Percentiles rank a stretch among this genome's conserved stretches.
Evolutionary conservation across 306 rosid genomes (phyloP).

Genomic region (Rosa rugosa): DNA sequence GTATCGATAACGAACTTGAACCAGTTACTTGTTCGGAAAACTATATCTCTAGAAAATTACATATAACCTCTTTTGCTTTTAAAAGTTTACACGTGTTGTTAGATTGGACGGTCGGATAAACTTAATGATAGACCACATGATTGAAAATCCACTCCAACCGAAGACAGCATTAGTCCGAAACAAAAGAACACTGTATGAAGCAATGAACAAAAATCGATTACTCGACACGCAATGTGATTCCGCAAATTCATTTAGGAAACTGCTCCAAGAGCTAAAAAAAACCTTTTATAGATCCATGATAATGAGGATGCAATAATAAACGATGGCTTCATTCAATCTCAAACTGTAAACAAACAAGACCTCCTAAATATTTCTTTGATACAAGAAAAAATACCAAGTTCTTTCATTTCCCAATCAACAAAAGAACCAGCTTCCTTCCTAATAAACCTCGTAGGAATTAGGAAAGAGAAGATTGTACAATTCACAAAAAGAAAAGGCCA

Average conservation of each 20-base stretch:
- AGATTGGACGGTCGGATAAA: no score
- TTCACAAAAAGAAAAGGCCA: constrained; percentile 28
- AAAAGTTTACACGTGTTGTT: no score
- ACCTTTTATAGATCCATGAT: no score
- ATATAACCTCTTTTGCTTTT: no score
- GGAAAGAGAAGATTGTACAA: constrained; percentile 5
- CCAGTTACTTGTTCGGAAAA: no score
- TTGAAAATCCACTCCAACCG: no score
- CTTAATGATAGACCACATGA: no score
- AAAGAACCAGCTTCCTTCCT: neutral
- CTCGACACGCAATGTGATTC: neutral
- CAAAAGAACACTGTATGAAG: no score
- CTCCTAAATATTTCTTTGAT: no score
- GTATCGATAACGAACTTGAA: neutral
- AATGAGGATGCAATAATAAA: neutral
- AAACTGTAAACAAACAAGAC: neutral
- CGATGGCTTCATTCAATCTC: neutral
- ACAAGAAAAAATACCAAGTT: neutral
- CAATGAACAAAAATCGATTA: neutral
- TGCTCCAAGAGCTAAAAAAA: neutral
- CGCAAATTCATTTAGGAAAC: neutral
- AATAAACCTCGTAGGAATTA: neutral
- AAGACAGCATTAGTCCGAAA: no score
- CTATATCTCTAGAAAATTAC: no score
- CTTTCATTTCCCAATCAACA: neutral